These are phyloP conservation scores for Saprolegnia parasitica DNA, from an alignment of 352 stramenopile genomes.

Conservation along the genomic window DNA sequence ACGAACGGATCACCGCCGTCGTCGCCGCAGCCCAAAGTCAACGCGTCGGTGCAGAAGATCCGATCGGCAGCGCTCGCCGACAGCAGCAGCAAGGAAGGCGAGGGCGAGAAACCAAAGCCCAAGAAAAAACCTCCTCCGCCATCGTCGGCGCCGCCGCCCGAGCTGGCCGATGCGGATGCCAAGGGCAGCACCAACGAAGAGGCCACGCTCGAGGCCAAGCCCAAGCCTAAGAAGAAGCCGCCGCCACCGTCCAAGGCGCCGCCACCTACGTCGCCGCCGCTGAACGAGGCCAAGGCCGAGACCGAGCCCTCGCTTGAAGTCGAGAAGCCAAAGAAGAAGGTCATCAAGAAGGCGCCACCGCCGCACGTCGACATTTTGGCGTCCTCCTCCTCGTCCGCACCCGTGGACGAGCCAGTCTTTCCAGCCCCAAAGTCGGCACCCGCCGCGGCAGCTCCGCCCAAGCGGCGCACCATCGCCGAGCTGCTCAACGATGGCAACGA, in stretches of 20 bases:
- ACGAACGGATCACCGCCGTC: slow-evolving; percentile 57
- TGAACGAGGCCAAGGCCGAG: slow-evolving; percentile 12
- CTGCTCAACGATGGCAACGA: slow-evolving; percentile 61
- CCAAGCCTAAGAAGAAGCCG: slow-evolving; percentile 21
- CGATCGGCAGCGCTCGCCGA: slow-evolving; percentile 38
- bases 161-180: slow-evolving; percentile 3
- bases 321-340: not conserved
- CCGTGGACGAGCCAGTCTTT: not conserved
- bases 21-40: slow-evolving; percentile 36
- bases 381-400: not conserved
- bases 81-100: slow-evolving; percentile 1
- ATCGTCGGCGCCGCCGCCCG: slow-evolving; percentile 34
- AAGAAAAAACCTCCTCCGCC: slow-evolving; percentile 38
- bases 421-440: not conserved
- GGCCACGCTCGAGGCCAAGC: slow-evolving; percentile 29
- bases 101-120: slow-evolving; percentile 1
- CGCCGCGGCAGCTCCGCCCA: not conserved
- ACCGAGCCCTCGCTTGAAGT: not conserved
- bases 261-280: not conserved
- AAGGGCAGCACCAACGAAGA: slow-evolving; percentile 25
- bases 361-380: not conserved
- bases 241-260: slow-evolving; percentile 13
- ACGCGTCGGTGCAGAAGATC: slow-evolving; percentile 70
- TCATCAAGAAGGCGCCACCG: not conserved
- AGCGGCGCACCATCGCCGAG: slow-evolving; percentile 67